Conservation (phyloP, 805 yeast genomes). For the Pichia californica region DNA sequence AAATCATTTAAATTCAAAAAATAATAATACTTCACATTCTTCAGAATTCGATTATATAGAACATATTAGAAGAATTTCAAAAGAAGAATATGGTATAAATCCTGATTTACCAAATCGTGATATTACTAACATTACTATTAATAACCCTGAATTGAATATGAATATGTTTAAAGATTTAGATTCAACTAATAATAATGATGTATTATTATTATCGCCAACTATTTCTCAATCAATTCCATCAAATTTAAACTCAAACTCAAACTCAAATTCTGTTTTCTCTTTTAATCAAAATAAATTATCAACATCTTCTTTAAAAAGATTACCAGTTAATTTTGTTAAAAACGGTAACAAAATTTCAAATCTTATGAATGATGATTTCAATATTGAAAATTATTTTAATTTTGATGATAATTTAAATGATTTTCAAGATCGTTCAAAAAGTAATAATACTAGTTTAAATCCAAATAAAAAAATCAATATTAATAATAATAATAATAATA, state of each 20-base stretch:
- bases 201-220: conserved; percentile 21
- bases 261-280: conserved; percentile 20
- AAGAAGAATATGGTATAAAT: conserved; percentile 29
- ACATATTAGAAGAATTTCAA: conserved; percentile 31
- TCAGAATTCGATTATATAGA: conserved; percentile 32
- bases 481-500: not conserved
- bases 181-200: not conserved
- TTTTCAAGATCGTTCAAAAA: conserved; percentile 10
- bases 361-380: conserved; percentile 19
- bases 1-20: no score
- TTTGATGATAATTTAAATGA: conserved; percentile 26
- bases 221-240: conserved; percentile 23
- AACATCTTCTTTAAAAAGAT: conserved; percentile 5
- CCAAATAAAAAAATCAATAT: not conserved
- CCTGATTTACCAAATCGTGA: conserved; percentile 14
- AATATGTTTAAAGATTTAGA: conserved; percentile 1
- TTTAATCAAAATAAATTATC: conserved; percentile 10
- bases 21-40: not conserved
- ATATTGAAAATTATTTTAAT: conserved; percentile 28
- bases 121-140: not conserved
- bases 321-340: conserved; percentile 8
- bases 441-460: not conserved
- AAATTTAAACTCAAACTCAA: no score
- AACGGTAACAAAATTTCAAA: conserved; percentile 4
- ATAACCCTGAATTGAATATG: not conserved